A percentile compares a stretch with the other conserved stretches of the same genome.
Conservation (phyloP, 306 rosid species). For the Casuarina equisetifolia region DNA sequence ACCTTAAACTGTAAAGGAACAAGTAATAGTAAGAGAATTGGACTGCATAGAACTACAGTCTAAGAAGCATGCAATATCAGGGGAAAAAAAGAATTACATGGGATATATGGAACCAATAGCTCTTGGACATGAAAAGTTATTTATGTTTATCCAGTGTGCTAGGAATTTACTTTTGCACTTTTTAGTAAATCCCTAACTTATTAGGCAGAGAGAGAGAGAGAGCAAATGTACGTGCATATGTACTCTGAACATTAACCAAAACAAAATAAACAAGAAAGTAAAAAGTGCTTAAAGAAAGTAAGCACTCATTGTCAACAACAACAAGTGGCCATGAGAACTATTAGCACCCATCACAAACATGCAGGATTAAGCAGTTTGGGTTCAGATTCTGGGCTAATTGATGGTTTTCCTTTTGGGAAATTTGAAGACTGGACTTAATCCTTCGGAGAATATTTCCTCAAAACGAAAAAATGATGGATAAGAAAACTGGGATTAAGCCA, state of each 20-base stretch:
- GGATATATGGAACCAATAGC: background rate
- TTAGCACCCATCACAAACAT: background rate
- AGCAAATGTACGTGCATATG: background rate
- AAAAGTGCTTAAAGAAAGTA: background rate
- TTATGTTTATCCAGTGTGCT: background rate
- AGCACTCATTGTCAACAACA: background rate
- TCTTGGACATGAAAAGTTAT: background rate
- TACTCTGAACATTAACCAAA: background rate
- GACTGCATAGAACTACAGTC: background rate
- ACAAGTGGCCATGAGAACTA: background rate
- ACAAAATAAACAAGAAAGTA: background rate
- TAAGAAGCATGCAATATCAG: background rate
- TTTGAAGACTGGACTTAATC: background rate
- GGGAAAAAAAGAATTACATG: background rate
- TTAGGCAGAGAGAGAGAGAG: background rate
- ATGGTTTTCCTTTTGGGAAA: background rate
- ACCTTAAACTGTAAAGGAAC: conserved; percentile 70
- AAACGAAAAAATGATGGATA: background rate
- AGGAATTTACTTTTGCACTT: background rate
- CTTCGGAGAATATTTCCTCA: background rate
- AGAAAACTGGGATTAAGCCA: background rate
- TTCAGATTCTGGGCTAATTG: background rate
- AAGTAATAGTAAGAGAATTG: conserved; percentile 24
- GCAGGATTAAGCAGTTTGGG: background rate
- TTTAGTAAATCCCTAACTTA: background rate